A percentile compares a stretch with the other conserved stretches of the same genome.
Conservation (phyloP, 2,329 filamentous ascomycete species). For the Metarhizium anisopliae region DNA sequence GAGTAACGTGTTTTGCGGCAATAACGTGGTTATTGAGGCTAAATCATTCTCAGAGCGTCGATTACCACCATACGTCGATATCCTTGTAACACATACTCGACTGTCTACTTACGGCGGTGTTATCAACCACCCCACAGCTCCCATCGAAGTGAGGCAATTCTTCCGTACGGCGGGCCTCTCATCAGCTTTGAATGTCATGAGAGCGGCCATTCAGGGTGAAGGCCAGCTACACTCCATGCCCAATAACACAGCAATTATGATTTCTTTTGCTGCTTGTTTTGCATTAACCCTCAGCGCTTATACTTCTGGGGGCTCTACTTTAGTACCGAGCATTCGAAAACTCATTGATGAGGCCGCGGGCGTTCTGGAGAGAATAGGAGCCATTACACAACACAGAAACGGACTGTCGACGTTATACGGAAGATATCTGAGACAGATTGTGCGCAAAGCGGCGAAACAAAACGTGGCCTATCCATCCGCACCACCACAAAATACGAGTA, state of each 20-base stretch:
- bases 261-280: conserved; percentile 64
- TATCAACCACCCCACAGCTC: conserved; percentile 65
- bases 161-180: conserved; percentile 65
- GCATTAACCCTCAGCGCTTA: conserved; percentile 55
- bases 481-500: not conserved
- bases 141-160: conserved; percentile 60
- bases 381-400: conserved; percentile 55
- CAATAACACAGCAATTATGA: conserved; percentile 73
- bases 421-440: conserved; percentile 35
- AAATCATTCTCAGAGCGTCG: conserved; percentile 25
- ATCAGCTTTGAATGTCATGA: conserved; percentile 65
- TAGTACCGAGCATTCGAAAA: conserved; percentile 54
- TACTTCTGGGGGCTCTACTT: conserved; percentile 44
- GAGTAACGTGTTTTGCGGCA: conserved; percentile 16
- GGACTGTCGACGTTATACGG: conserved; percentile 50
- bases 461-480: conserved; percentile 2
- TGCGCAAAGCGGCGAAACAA: conserved; percentile 23
- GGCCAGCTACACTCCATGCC: conserved; percentile 64
- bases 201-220: conserved; percentile 65
- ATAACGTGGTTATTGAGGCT: conserved; percentile 15
- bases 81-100: conserved; percentile 62
- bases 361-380: conserved; percentile 61
- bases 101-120: conserved; percentile 68
- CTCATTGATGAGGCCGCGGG: conserved; percentile 60
- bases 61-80: conserved; percentile 66